A percentile compares a stretch with the other conserved stretches of the same genome.
These are phyloP conservation scores for Sesbania bispinosa DNA, from an alignment of 306 rosid genomes.

Conservation along the genomic window DNA sequence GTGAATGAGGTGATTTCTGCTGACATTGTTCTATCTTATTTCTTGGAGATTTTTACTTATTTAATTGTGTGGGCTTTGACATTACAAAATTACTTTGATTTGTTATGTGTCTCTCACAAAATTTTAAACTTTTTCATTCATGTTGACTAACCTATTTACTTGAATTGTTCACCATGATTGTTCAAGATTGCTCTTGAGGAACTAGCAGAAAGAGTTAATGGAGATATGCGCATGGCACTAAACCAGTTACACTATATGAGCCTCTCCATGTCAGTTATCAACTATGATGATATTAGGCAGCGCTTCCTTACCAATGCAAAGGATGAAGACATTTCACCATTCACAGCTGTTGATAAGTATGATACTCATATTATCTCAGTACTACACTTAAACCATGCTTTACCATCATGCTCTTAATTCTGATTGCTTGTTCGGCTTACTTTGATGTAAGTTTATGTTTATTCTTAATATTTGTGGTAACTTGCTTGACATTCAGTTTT, in stretches of 20 bases:
- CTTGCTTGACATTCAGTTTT: slow-evolving; percentile 1
- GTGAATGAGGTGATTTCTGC: slow-evolving; percentile 67
- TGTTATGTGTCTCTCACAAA: not conserved
- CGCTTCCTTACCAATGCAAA: slow-evolving; percentile 68
- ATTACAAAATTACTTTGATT: not conserved
- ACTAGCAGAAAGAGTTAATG: slow-evolving; percentile 88
- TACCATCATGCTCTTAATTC: not conserved
- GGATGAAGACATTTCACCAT: slow-evolving; percentile 97
- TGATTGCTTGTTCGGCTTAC: slow-evolving; percentile 3
- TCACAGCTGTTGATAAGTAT: slow-evolving; percentile 96
- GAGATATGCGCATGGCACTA: slow-evolving; percentile 96
- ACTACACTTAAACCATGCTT: not conserved
- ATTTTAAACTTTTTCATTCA: not conserved
- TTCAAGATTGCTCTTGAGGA: slow-evolving; percentile 90
- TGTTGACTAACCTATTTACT: not conserved
- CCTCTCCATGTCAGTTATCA: slow-evolving; percentile 79
- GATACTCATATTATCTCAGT: slow-evolving; percentile 7
- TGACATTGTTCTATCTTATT: slow-evolving; percentile 19
- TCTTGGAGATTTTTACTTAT: slow-evolving; percentile 10
- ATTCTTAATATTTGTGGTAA: not conserved
- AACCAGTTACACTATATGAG: slow-evolving; percentile 95
- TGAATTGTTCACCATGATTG: slow-evolving; percentile 2
- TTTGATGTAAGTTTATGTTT: not conserved
- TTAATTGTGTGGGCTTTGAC: slow-evolving; percentile 19
- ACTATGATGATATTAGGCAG: slow-evolving; percentile 77